These are phyloP conservation scores for Aphanomyces stellatus DNA, from an alignment of 352 stramenopile species.

Conservation along the genomic window DNA sequence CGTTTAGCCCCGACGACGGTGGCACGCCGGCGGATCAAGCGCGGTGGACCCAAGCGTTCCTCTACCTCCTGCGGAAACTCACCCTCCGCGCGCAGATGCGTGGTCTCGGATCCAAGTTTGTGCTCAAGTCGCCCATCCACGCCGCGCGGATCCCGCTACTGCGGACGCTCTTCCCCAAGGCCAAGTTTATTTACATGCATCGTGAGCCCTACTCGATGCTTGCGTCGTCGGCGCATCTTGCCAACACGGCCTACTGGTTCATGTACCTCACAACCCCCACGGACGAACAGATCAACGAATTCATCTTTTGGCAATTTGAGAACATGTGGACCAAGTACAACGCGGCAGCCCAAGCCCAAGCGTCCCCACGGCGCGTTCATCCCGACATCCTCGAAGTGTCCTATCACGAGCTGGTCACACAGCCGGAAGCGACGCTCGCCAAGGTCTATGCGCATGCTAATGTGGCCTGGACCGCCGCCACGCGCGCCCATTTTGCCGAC, in stretches of 20 bases:
- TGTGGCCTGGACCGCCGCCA: background rate
- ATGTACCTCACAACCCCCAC: constrained; percentile 22
- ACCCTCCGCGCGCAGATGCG: background rate
- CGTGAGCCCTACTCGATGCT: constrained; percentile 24
- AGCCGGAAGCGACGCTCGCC: background rate
- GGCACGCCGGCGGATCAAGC: constrained; percentile 17
- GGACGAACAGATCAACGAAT: constrained; percentile 21
- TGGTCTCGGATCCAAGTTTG: background rate
- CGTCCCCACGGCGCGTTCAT: background rate
- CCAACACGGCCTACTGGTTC: constrained; percentile 25
- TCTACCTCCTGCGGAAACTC: constrained; percentile 21
- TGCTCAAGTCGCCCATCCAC: constrained; percentile 26
- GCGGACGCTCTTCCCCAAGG: constrained; percentile 24
- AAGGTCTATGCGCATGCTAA: constrained; percentile 2
- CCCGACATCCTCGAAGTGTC: constrained; percentile 12
- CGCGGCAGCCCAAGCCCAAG: background rate
- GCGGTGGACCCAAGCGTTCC: constrained; percentile 18
- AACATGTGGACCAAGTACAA: constrained; percentile 23
- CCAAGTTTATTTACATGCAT: constrained; percentile 28
- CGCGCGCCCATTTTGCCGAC: background rate
- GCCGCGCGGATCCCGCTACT: constrained; percentile 19
- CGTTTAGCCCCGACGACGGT: constrained; percentile 18
- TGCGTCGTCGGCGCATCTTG: constrained; percentile 24
- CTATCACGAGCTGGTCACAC: background rate
- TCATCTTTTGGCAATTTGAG: constrained; percentile 26